phyloP scores from a whole-genome alignment of 208 protist species.

The Leishmania amazonensis region DNA sequence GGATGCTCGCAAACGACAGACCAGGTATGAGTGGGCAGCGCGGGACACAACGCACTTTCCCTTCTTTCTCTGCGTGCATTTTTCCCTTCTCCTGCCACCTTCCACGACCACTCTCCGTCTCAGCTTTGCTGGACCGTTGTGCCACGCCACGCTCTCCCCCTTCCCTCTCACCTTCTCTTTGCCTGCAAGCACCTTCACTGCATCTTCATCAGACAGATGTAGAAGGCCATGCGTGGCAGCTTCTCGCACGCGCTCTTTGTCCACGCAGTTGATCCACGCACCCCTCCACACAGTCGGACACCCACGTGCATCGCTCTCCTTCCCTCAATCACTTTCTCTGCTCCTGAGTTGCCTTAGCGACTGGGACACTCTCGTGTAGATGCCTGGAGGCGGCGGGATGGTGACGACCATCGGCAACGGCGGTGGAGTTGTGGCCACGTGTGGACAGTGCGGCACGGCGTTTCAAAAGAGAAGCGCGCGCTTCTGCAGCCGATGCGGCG shows the following conservation, averaged over 20 bases:
- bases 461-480: slow-evolving; percentile 74
- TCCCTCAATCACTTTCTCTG: not conserved
- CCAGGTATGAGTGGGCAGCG: not conserved
- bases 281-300: not conserved
- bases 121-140: not conserved
- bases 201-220: not conserved
- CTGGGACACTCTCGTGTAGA: not conserved
- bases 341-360: slow-evolving; percentile 1
- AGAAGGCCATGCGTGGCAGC: not conserved
- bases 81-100: not conserved
- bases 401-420: slow-evolving; percentile 5
- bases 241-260: not conserved
- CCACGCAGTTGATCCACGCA: not conserved
- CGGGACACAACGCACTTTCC: not conserved
- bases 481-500: slow-evolving; percentile 87
- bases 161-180: not conserved
- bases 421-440: slow-evolving; percentile 15
- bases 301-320: not conserved
- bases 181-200: not conserved
- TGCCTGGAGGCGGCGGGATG: slow-evolving; percentile 12
- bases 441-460: slow-evolving; percentile 62
- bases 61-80: not conserved
- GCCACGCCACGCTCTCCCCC: not conserved
- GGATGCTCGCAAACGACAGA: not conserved
- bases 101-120: not conserved